Percentiles rank a stretch among this genome's conserved stretches.
Evolutionary conservation across 768 basidiomycete genomes (phyloP).

Genomic region (Rossbeevera mucosa): DNA sequence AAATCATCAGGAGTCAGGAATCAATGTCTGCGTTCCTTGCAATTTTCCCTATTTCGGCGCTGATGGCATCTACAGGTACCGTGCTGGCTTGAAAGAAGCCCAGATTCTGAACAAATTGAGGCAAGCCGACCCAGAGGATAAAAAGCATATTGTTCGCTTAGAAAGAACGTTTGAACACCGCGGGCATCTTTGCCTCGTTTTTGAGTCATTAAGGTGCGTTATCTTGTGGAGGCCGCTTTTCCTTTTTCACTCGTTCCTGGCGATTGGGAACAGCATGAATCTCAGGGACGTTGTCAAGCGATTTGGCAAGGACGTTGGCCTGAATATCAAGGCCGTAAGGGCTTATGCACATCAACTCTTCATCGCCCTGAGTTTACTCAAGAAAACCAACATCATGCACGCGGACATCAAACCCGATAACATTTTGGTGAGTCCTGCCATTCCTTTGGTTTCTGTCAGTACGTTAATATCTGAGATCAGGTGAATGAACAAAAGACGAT

Average conservation of each 20-base stretch:
- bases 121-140: slow-evolving; percentile 92
- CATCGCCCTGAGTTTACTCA: slow-evolving; percentile 75
- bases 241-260: slow-evolving; percentile 14
- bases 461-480: slow-evolving; percentile 37
- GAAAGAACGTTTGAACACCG: slow-evolving; percentile 96
- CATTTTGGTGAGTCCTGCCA: slow-evolving; percentile 65
- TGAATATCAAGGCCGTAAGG: slow-evolving; percentile 95
- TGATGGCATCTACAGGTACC: slow-evolving; percentile 58
- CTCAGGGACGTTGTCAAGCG: slow-evolving; percentile 96
- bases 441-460: slow-evolving; percentile 11
- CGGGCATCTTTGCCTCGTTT: slow-evolving; percentile 93
- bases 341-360: slow-evolving; percentile 98
- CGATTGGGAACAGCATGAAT: slow-evolving; percentile 69
- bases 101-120: slow-evolving; percentile 83
- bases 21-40: slow-evolving; percentile 68
- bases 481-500: slow-evolving; percentile 93
- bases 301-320: slow-evolving; percentile 95
- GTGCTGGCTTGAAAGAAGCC: slow-evolving; percentile 89
- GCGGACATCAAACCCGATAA: slow-evolving; percentile 99
- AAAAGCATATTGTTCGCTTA: slow-evolving; percentile 91
- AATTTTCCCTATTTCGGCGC: slow-evolving; percentile 1
- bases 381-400: slow-evolving; percentile 92
- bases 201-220: slow-evolving; percentile 83
- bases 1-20: slow-evolving; percentile 93
- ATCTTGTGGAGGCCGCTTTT: background rate